Evolutionary conservation across 139 green algal species (phyloP), one percentile per base, ranked within the genome.

Genomic region (Trebouxia sp.): DNA sequence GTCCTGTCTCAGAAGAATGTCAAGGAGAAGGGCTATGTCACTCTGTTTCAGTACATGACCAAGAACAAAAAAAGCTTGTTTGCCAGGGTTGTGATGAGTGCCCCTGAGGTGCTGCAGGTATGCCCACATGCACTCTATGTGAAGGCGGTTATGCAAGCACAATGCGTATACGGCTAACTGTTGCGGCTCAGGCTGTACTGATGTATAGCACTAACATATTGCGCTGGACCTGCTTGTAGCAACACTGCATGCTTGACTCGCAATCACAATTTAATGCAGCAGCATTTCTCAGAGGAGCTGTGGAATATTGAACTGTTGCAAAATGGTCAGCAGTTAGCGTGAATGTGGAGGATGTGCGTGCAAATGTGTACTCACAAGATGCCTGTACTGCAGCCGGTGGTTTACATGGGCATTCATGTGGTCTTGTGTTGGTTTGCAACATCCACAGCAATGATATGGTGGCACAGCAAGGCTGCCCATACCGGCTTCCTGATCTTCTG

Each of bases 321-420:
- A n/a, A n/a, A n/a, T n/a, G n/a, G n/a, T n/a, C n/a, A n/a, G n/a
- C n/a, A n/a, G n/a, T n/a, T n/a, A n/a, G n/a, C n/a, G n/a, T n/a
- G n/a, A n/a, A n/a, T n/a, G n/a, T n/a, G n/a, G n/a, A n/a, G n/a
- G n/a, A n/a, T n/a, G n/a, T n/a, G n/a, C n/a, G n/a, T n/a, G n/a
- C n/a, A n/a, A n/a, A n/a, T n/a, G n/a, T n/a, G n/a, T n/a, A n/a
- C n/a, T n/a, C n/a, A n/a, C n/a, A n/a, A n/a, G n/a, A n/a, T 22
- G 10, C 35, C 10, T 72, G 62, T 72, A 3, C 3, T 70, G 50
- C 75, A 80, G 75, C 75, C 75, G 0, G 32, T 70, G 50, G 51
- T 80, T 6, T 80, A 80, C 37, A 80, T 80, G 75, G 51, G 50
- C 3, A 80, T 80, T 20, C 75, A 80, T 80, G 38, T 80, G 24